Percentiles rank a stretch among this genome's conserved stretches.
Conservation (phyloP, 495 filamentous ascomycete genomes). For the Oidiodendron maius region DNA sequence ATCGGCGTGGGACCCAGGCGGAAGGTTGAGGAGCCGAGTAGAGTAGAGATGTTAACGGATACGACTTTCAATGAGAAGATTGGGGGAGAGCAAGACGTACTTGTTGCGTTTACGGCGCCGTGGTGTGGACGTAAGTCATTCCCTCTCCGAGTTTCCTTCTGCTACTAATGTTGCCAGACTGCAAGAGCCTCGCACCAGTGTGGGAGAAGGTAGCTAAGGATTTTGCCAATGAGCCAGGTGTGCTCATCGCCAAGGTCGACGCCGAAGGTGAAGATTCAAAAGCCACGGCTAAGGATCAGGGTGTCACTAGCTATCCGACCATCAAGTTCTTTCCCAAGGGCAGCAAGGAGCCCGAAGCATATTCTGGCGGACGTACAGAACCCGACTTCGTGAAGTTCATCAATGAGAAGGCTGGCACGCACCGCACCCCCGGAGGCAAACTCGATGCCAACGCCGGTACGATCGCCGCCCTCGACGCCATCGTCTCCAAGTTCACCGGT, state of each 20-base stretch:
- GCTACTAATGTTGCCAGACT: slow-evolving; percentile 64
- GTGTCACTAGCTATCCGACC: slow-evolving; percentile 82
- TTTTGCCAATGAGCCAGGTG: slow-evolving; percentile 68
- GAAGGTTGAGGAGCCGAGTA: slow-evolving; percentile 63
- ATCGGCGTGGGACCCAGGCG: slow-evolving; percentile 73
- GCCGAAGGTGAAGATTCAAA: slow-evolving; percentile 82
- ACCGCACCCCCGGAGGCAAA: slow-evolving; percentile 76
- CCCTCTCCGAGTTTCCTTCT: slow-evolving; percentile 19
- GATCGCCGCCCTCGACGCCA: slow-evolving; percentile 65
- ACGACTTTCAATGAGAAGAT: slow-evolving; percentile 67
- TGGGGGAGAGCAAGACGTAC: slow-evolving; percentile 80
- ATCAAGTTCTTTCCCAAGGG: slow-evolving; percentile 98
- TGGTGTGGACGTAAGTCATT: slow-evolving; percentile 89
- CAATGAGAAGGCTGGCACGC: slow-evolving; percentile 84
- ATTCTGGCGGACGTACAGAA: slow-evolving; percentile 75
- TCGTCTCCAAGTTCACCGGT: slow-evolving; percentile 62
- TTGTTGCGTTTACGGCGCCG: slow-evolving; percentile 94
- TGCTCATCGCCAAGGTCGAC: slow-evolving; percentile 91
- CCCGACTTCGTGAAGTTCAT: slow-evolving; percentile 72
- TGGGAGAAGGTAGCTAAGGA: slow-evolving; percentile 85
- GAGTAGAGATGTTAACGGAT: slow-evolving; percentile 77
- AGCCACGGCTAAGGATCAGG: slow-evolving; percentile 67
- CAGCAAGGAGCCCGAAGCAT: slow-evolving; percentile 63
- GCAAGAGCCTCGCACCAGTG: slow-evolving; percentile 85
- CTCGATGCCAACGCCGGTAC: slow-evolving; percentile 78